Evolutionary conservation across 192 early-diverging fungal genomes (phyloP), one percentile per base, ranked within the genome.

Genomic region (Gorgonomyces haynaldii): DNA sequence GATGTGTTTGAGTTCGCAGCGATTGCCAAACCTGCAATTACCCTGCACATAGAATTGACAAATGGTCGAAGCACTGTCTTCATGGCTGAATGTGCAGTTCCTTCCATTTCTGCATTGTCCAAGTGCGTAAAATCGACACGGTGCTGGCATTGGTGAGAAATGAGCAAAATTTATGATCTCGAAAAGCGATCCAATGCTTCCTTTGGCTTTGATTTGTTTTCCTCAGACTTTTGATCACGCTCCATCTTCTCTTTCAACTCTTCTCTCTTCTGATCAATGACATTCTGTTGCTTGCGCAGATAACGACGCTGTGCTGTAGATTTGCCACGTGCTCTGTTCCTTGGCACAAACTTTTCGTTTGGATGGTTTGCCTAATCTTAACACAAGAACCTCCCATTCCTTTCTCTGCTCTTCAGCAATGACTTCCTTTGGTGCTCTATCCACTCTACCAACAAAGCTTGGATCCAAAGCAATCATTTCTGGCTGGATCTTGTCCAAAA

Each of bases 401-500:
- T 77, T 50, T 44, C 69, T 56, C 47, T 62, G 45, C 48, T 84
- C 81, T 52, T 77, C 71, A 34, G 45, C 53, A 39, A 78, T 37
- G 20, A 83, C 61, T 22, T 83, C 81, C 23, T 61, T 60, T 8
- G 78, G 63, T 1, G 74, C 69, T 35, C 74, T 69, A 58, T 88
- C 90, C 42, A 90, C 58, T 20, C 75, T 74, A 30, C 89, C 92
- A 25, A 96, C 72, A 27, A 85, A 70, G 30, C 61, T 76, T 10
- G 89, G 85, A 57, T 95, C 79, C 32, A 97, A 63, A 5, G 81
- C 66, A 52, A 97, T 91, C 67, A 89, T 95, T 42, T 93, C 88
- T 29, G 91, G 86, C 39, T 92, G 86, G 49, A 97, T 70, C 68
- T 97, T 97, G 53, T 95, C 89, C 59, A 97, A 52, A 23, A 97